Base-by-base conservation (phyloP, 1,284 basidiomycete species). In the Tilletiopsis washingtonensis region DNA sequence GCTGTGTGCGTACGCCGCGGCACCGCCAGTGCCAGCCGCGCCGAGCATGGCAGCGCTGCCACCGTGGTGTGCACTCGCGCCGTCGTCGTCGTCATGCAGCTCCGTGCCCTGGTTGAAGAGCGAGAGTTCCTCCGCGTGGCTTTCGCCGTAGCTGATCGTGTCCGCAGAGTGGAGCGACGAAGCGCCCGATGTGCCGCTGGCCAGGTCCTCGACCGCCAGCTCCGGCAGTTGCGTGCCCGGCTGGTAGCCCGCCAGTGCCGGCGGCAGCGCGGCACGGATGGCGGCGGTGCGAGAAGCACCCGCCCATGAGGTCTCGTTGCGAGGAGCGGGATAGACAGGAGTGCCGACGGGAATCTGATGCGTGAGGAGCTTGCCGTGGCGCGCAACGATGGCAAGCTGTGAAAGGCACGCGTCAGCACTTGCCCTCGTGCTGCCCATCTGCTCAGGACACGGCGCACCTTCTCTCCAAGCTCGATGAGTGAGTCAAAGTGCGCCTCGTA, bases 391-490 rank as follows among this genome's bases (percentile, higher is more conserved):
- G 3, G 66, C 60, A 49, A 65, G 34, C 46, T 20, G 19, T 19
- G 14, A 9, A 41, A n/a, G n/a, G n/a, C n/a, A n/a, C n/a, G n/a
- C n/a, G n/a, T n/a, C n/a, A n/a, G n/a, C n/a, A n/a, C n/a, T n/a
- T n/a, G n/a, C n/a, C n/a, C n/a, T n/a, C n/a, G n/a, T n/a, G n/a
- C n/a, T n/a, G n/a, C n/a, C n/a, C n/a, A n/a, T n/a, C n/a, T n/a
- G n/a, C 29, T 34, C n/a, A n/a, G 29, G 9, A 34, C n/a, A 9
- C 9, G 29, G n/a, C 29, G 29, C 40, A 41, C 46, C 51, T 65
- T 67, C 32, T 69, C 66, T 17, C 66, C 66, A 40, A 65, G 60
- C 47, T 64, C 62, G 47, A 65, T 63, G 39, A 67, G 49, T 40
- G 59, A 62, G 52, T 69, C 66, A 34, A 67, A 63, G 48, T 63